A percentile compares a stretch with the other conserved stretches of the same genome.
phyloP scores from a whole-genome alignment of 2,329 filamentous ascomycete species.

The Fusarium succisae region DNA sequence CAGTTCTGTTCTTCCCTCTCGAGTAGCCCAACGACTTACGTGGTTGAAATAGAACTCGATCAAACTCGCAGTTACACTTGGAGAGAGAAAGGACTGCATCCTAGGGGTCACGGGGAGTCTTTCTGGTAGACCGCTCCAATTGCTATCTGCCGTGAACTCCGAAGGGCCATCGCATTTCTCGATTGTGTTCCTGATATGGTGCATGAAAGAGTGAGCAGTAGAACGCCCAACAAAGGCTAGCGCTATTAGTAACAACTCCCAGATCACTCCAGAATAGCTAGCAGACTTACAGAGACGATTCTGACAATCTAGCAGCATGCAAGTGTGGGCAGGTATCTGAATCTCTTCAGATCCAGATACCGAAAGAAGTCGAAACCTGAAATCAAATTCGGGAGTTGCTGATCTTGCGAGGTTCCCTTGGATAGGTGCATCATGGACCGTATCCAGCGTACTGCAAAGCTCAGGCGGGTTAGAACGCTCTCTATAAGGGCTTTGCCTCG shows the following conservation, averaged over 20 bases:
- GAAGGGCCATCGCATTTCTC: constrained; percentile 63
- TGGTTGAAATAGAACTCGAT: constrained; percentile 66
- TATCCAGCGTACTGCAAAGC: background rate
- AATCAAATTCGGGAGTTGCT: background rate
- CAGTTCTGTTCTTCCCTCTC: background rate
- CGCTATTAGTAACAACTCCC: constrained; percentile 18
- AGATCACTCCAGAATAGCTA: background rate
- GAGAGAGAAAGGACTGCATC: constrained; percentile 47
- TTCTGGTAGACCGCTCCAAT: constrained; percentile 66
- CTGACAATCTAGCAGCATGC: constrained; percentile 68
- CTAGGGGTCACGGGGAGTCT: constrained; percentile 49
- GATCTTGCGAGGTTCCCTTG: background rate
- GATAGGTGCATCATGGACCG: background rate
- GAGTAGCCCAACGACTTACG: constrained; percentile 47
- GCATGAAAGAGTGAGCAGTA: constrained; percentile 68
- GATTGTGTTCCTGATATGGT: constrained; percentile 69
- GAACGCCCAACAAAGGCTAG: constrained; percentile 71
- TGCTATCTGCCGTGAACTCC: constrained; percentile 66
- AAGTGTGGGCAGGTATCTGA: constrained; percentile 61
- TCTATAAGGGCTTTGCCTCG: background rate
- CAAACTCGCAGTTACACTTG: constrained; percentile 59
- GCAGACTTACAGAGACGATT: constrained; percentile 62
- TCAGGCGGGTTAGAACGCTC: background rate
- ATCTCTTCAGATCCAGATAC: constrained; percentile 61
- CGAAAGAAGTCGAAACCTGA: background rate